These are phyloP conservation scores for Vigna mungo DNA, from an alignment of 306 rosid genomes.

Conservation along the genomic window DNA sequence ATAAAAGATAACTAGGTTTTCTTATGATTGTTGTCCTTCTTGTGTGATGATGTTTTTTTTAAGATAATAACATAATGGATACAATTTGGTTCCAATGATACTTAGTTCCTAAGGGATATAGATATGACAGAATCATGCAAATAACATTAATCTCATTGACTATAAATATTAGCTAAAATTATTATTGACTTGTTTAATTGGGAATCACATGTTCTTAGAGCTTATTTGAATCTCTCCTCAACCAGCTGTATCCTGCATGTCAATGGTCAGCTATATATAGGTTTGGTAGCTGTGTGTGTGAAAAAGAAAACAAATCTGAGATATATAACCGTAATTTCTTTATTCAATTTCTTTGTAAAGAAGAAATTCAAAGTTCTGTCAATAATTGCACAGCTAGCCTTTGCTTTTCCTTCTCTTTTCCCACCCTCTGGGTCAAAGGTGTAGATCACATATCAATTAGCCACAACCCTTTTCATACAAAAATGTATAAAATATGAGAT, in stretches of 20 bases:
- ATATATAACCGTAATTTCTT: conserved; percentile 23
- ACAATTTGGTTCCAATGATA: not conserved
- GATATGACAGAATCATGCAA: not conserved
- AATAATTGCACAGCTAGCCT: conserved; percentile 31
- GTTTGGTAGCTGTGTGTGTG: conserved; percentile 7
- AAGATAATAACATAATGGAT: conserved; percentile 5
- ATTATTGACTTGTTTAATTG: not conserved
- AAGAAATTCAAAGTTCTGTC: conserved; percentile 1
- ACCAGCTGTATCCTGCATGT: conserved; percentile 36
- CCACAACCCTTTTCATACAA: conserved; percentile 9
- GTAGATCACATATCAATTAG: conserved; percentile 19
- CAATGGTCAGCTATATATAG: conserved; percentile 6
- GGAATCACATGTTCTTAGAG: conserved; percentile 23
- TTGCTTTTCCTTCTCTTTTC: not conserved
- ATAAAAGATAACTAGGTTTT: not conserved
- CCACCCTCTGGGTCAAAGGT: not conserved
- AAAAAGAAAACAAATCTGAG: conserved; percentile 9
- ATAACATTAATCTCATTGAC: not conserved
- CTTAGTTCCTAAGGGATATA: conserved; percentile 36
- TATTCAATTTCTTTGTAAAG: conserved; percentile 23
- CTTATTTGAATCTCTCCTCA: conserved; percentile 35
- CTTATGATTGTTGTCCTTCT: conserved; percentile 30
- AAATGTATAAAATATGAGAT: too few relatives aligned
- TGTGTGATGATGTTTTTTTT: not conserved
- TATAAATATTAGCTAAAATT: not conserved